Conservation (phyloP, 768 basidiomycete species). For the Epithele typhae region DNA sequence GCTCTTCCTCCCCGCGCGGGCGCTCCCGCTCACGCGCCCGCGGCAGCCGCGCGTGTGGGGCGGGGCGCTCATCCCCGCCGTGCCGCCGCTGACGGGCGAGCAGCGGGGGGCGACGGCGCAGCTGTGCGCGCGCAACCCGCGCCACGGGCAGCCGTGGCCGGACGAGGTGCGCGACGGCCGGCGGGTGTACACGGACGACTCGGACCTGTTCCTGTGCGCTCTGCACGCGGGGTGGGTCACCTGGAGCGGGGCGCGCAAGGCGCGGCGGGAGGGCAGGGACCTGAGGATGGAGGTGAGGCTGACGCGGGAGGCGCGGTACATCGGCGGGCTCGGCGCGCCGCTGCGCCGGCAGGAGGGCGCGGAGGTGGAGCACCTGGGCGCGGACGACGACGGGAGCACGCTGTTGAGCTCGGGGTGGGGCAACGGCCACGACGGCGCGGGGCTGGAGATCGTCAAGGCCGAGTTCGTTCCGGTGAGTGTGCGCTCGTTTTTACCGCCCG, state of each 20-base stretch:
- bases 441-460: conserved; percentile 64
- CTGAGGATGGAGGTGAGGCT: conserved; percentile 39
- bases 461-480: conserved; percentile 57
- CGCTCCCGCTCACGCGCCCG: conserved; percentile 54
- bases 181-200: conserved; percentile 77
- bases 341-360: conserved; percentile 13
- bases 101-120: conserved; percentile 18
- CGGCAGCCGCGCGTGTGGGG: conserved; percentile 64
- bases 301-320: conserved; percentile 39
- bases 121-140: conserved; percentile 11
- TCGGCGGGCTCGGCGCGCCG: conserved; percentile 38
- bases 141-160: conserved; percentile 17
- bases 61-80: conserved; percentile 46
- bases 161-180: conserved; percentile 30
- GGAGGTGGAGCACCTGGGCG: conserved; percentile 6
- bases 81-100: conserved; percentile 26
- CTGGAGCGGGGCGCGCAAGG: conserved; percentile 38
- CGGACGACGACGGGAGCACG: conserved; percentile 27
- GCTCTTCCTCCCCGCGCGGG: conserved; percentile 54
- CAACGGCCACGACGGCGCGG: conserved; percentile 74
- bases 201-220: conserved; percentile 64
- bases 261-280: conserved; percentile 35
- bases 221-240: conserved; percentile 56
- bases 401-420: conserved; percentile 59
- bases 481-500: not conserved